Base-by-base conservation (phyloP, 306 rosid genomes). In the Trifolium fragiferum region DNA sequence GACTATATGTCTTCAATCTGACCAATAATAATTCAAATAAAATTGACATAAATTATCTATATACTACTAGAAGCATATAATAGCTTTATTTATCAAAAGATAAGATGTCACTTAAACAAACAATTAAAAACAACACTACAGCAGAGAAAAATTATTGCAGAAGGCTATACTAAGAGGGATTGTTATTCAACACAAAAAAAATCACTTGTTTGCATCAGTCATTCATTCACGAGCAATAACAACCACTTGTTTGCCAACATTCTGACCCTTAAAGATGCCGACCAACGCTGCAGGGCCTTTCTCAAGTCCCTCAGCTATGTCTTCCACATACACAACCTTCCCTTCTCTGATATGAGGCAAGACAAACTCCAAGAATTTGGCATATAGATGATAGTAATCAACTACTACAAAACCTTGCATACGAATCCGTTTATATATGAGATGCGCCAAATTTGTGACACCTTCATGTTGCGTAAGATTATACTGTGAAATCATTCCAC, bases 401-500 rank as follows among this genome's bases (percentile, higher is more conserved):
- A 3, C 35, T 11, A 35, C 66, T 30, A 15, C 40, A n/a, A 82
- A 72, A 7, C 85, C 85, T 32, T 66, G 59, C 21, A 72, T 41
- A 2, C 61, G 76, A 15, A 77, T 30, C 38, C 82, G 58, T 13
- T 73, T 82, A 30, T 38, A n/a, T 14, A 19, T 27, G 32, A 82
- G 32, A 1, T 82, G 82, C 74, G 76, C 60, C 21, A 77, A n/a
- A 60, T 82, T 82, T 25, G 76, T 66, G 5, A 77, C 63, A 8
- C 44, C 62, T 82, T 82, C 76, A 40, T 19, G 76, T 73, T 73
- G 41, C 19, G 54, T 6, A 73, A 82, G 65, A 61, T 82, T 82
- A 65, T 82, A 82, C 73, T 82, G 82, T 38, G 85, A 82, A 19
- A 82, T 77, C 85, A 82, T 82, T 67, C 79, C 85, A 41, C 76